A percentile compares a stretch with the other conserved stretches of the same genome.
Evolutionary conservation across 352 stramenopile genomes (phyloP).

Genomic region (Aphanomyces invadans): DNA sequence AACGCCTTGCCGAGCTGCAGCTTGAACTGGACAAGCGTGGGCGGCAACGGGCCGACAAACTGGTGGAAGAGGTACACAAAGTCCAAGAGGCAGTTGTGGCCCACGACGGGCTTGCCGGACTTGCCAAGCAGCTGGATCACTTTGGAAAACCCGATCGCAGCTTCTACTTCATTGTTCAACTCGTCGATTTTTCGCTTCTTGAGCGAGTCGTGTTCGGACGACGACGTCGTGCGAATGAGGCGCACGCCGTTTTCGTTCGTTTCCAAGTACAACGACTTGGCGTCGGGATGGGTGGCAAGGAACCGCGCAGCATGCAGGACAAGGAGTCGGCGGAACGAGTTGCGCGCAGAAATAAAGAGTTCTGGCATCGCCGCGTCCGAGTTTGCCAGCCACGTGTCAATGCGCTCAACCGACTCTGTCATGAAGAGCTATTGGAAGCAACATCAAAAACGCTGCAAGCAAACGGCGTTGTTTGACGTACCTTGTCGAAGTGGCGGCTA

Average conservation of each 20-base stretch:
- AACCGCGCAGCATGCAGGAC: slow-evolving; percentile 34
- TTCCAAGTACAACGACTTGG: slow-evolving; percentile 58
- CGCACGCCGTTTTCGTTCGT: slow-evolving; percentile 37
- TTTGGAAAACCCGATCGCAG: slow-evolving; percentile 65
- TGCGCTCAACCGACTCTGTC: slow-evolving; percentile 24
- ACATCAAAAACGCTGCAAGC: too few species aligned
- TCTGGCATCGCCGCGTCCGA: slow-evolving; percentile 44
- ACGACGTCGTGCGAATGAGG: slow-evolving; percentile 48
- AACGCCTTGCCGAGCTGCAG: slow-evolving; percentile 56
- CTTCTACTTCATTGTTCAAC: slow-evolving; percentile 54
- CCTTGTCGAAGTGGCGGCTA: slow-evolving; percentile 6
- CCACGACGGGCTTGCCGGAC: slow-evolving; percentile 66
- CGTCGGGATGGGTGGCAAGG: slow-evolving; percentile 47
- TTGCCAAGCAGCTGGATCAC: slow-evolving; percentile 67
- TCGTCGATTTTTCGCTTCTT: slow-evolving; percentile 25
- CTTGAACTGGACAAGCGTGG: slow-evolving; percentile 65
- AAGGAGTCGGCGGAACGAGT: slow-evolving; percentile 70
- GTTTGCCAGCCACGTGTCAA: slow-evolving; percentile 46
- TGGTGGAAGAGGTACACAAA: slow-evolving; percentile 81
- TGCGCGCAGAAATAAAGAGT: slow-evolving; percentile 45
- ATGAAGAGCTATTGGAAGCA: slow-evolving; percentile 6
- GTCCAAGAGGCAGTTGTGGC: slow-evolving; percentile 77
- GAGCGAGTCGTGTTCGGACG: slow-evolving; percentile 34
- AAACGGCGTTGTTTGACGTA: too few species aligned
- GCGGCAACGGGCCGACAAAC: slow-evolving; percentile 70